Evolutionary conservation across 176 grass and related monocot genomes (phyloP).

Genomic region (Eragrostis nindensis): DNA sequence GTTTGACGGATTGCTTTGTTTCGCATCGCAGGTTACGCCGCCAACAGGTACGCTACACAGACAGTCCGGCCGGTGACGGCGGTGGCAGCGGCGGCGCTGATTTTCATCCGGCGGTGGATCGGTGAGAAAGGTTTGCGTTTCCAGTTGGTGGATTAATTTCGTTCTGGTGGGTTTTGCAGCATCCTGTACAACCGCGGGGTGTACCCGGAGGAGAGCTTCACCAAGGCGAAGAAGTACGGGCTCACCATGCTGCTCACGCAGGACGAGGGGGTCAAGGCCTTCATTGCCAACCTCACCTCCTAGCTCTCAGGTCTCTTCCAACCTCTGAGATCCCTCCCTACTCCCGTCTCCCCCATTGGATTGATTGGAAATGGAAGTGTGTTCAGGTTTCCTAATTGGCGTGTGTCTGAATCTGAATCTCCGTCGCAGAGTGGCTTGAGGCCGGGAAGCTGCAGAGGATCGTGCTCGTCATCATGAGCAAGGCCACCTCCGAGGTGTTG

Average conservation of each 20-base stretch:
- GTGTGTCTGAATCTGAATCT: not conserved
- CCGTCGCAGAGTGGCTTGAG: constrained; percentile 83
- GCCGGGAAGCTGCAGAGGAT: constrained; percentile 87
- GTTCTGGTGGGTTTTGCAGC: constrained; percentile 39
- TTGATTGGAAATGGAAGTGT: not conserved
- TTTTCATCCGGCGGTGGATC: not conserved
- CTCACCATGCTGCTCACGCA: constrained; percentile 87
- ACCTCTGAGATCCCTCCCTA: not conserved
- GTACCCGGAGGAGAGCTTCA: constrained; percentile 93
- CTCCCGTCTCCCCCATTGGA: not conserved
- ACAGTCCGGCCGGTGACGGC: not conserved
- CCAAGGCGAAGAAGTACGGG: constrained; percentile 98
- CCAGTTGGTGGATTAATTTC: not conserved
- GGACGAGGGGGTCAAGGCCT: constrained; percentile 83
- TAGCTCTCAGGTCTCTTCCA: constrained; percentile 68
- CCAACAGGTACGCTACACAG: constrained; percentile 66
- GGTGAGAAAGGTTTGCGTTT: not conserved
- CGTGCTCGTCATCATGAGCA: constrained; percentile 96
- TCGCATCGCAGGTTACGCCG: constrained; percentile 82
- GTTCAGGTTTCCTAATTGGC: not conserved
- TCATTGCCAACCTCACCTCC: constrained; percentile 70
- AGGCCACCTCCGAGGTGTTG: constrained; percentile 84
- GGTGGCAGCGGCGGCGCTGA: too few relatives aligned
- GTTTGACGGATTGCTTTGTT: constrained; percentile 40
- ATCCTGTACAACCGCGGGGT: constrained; percentile 94